These are phyloP conservation scores for Zhuliangozyma parablackwelliae DNA, from an alignment of 1,139 yeast genomes.

Conservation along the genomic window DNA sequence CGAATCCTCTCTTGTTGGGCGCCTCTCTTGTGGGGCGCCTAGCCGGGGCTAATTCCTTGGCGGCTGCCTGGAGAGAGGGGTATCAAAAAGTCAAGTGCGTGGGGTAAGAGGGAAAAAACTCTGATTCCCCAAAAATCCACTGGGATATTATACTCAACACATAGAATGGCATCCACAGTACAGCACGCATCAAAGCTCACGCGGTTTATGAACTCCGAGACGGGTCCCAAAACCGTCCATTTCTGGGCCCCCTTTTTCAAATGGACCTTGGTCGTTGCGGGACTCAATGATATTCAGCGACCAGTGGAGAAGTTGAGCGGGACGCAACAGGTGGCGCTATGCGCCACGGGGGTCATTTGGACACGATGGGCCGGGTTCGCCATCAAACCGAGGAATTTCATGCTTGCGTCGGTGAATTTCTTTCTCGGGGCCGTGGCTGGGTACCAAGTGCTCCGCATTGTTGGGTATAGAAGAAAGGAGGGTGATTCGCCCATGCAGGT, in stretches of 20 bases:
- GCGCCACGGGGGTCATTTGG: slow-evolving; percentile 95
- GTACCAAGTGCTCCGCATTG: slow-evolving; percentile 70
- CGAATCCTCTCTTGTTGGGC: too few species aligned
- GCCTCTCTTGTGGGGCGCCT: too few species aligned
- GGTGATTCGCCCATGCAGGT: slow-evolving; percentile 53
- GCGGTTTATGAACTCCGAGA: slow-evolving; percentile 74
- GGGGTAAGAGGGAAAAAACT: too few species aligned
- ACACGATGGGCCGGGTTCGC: slow-evolving; percentile 95
- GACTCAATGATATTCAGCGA: slow-evolving; percentile 77
- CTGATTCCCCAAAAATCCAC: background rate
- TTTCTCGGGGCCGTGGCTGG: slow-evolving; percentile 91
- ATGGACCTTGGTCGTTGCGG: slow-evolving; percentile 92
- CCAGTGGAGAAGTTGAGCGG: slow-evolving; percentile 92
- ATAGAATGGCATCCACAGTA: slow-evolving; percentile 39
- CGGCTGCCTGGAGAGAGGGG: too few species aligned
- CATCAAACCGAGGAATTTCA: slow-evolving; percentile 79
- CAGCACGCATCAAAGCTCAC: slow-evolving; percentile 58
- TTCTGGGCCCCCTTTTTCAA: slow-evolving; percentile 76
- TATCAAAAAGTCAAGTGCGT: too few species aligned
- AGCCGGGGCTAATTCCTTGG: too few species aligned
- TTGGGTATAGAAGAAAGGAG: slow-evolving; percentile 50
- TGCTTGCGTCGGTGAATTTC: slow-evolving; percentile 90
- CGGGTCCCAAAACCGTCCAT: slow-evolving; percentile 94
- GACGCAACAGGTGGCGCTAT: slow-evolving; percentile 84
- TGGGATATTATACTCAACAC: slow-evolving; percentile 4